Percentiles rank a stretch among this genome's conserved stretches.
These are phyloP conservation scores for Dillenia suffruticosa DNA, from an alignment of 164 flowering plant genomes.

Conservation along the genomic window DNA sequence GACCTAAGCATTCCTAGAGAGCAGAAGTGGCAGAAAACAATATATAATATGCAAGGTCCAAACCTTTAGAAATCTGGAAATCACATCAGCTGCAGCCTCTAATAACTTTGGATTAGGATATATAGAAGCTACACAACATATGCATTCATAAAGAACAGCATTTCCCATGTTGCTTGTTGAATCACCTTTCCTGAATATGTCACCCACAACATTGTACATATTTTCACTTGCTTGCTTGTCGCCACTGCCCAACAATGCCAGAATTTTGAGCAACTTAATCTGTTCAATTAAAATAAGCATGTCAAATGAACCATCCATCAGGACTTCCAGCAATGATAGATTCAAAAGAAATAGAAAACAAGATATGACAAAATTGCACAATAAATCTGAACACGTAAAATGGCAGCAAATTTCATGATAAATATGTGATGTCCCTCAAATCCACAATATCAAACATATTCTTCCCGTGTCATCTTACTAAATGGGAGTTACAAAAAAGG, in stretches of 20 bases:
- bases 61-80: conserved; percentile 89
- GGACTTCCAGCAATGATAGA: too few relatives aligned
- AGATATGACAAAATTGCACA: too few relatives aligned
- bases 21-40: background rate
- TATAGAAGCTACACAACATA: conserved; percentile 85
- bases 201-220: conserved; percentile 87
- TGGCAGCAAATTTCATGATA: too few relatives aligned
- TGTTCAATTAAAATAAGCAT: conserved; percentile 26
- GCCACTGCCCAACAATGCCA: conserved; percentile 82
- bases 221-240: conserved; percentile 89
- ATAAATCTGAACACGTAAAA: too few relatives aligned
- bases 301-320: conserved; percentile 2
- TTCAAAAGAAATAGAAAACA: too few relatives aligned
- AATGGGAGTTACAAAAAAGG: too few relatives aligned
- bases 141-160: conserved; percentile 89
- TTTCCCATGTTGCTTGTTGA: conserved; percentile 91
- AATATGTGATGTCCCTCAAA: too few relatives aligned
- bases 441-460: too few relatives aligned
- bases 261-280: conserved; percentile 86
- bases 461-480: too few relatives aligned
- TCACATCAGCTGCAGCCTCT: conserved; percentile 91
- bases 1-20: background rate
- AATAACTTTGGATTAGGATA: conserved; percentile 74
- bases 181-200: conserved; percentile 82
- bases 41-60: conserved; percentile 8